A percentile compares a stretch with the other conserved stretches of the same genome.
Evolutionary conservation across 2,329 filamentous ascomycete genomes (phyloP).

Genomic region (Pseudogymnoascus sp.): DNA sequence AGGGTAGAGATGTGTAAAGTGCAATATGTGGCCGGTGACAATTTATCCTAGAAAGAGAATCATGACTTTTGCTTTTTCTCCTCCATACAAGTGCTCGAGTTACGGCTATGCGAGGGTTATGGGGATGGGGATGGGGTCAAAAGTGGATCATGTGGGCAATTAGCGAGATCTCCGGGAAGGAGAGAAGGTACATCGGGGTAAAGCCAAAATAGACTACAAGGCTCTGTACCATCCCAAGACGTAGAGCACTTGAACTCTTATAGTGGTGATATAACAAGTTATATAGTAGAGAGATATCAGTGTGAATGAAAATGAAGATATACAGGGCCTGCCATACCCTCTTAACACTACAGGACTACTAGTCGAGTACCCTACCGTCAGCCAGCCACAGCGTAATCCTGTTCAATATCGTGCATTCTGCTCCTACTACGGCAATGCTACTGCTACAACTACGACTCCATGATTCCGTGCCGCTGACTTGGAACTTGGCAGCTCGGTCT

Average conservation of each 20-base stretch:
- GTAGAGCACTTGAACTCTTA: background rate
- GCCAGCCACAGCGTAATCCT: background rate
- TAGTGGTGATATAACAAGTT: background rate
- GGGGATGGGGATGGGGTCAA: background rate
- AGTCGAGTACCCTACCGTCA: background rate
- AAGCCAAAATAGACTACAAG: constrained; percentile 1
- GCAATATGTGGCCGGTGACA: background rate
- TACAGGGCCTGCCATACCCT: background rate
- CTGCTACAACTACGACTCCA: background rate
- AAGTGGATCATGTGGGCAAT: background rate
- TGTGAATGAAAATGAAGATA: background rate
- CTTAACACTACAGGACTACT: background rate
- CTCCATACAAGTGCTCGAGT: background rate
- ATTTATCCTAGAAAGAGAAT: background rate
- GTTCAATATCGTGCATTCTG: background rate
- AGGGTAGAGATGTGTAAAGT: background rate
- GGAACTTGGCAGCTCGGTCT: background rate
- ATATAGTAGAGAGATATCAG: background rate
- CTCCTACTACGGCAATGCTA: background rate
- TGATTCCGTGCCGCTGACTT: background rate
- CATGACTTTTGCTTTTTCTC: background rate
- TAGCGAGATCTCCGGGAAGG: background rate
- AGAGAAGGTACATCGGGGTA: background rate
- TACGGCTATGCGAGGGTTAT: background rate
- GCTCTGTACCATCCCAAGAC: background rate